phyloP scores from a whole-genome alignment of 176 grass and related monocot genomes.

The Luzula sylvatica region DNA sequence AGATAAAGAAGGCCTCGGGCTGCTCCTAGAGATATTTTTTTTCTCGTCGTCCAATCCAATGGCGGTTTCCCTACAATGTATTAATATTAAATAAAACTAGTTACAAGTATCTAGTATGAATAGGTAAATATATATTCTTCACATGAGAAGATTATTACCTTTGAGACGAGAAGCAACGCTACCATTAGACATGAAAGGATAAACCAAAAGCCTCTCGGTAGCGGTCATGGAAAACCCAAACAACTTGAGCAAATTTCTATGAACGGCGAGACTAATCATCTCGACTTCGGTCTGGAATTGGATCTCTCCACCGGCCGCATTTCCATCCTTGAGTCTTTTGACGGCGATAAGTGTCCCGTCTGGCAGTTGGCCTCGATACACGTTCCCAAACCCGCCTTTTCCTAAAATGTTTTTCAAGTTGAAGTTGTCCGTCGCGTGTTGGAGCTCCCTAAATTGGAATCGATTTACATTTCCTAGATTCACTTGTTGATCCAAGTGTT shows the following conservation, averaged over 20 bases:
- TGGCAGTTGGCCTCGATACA: constrained; percentile 67
- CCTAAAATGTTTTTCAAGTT: constrained; percentile 85
- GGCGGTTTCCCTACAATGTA: constrained; percentile 57
- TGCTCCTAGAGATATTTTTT: constrained; percentile 75
- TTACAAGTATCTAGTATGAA: background rate
- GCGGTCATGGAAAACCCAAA: constrained; percentile 90
- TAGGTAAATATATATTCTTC: too few species aligned
- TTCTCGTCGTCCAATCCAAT: constrained; percentile 84
- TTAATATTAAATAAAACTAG: background rate
- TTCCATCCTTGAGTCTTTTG: constrained; percentile 90
- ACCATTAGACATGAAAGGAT: constrained; percentile 96
- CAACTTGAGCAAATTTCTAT: constrained; percentile 69
- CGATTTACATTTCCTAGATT: constrained; percentile 65
- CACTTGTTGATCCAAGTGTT: constrained; percentile 40
- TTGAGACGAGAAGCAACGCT: constrained; percentile 86
- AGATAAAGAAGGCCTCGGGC: constrained; percentile 83
- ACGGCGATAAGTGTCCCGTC: constrained; percentile 84
- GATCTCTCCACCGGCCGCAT: constrained; percentile 54
- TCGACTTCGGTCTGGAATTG: constrained; percentile 91
- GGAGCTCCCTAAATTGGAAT: constrained; percentile 78
- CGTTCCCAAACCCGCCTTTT: constrained; percentile 87
- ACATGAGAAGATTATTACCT: constrained; percentile 31
- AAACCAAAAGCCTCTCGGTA: constrained; percentile 86
- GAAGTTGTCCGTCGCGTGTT: constrained; percentile 67
- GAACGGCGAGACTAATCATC: constrained; percentile 94